Base-by-base conservation (phyloP, 257 asterid genomes). In the Echites panduratus region DNA sequence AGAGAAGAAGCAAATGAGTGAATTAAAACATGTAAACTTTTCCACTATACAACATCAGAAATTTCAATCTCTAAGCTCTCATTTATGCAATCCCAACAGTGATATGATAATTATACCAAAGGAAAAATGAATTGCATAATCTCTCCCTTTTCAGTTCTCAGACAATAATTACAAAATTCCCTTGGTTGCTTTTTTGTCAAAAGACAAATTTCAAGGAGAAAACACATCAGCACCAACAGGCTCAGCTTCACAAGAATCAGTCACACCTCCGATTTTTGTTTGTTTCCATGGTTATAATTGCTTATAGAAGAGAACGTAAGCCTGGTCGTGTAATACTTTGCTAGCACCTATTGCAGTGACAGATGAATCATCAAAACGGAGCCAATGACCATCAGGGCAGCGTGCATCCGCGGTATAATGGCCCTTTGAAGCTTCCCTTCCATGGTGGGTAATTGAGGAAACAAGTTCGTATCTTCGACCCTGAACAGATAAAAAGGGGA, bases 371-470 rank as follows among this genome's bases (percentile, higher is more conserved):
- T 93, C 98, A 65, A 87, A 93, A 52, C 97, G 87, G 72, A 93
- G 70, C 98, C 98, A 93, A 74, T 79, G 89, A 68, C 96, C 92
- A 52, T 78, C 82, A 9, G 85, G 78, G 70, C 73, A 57, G 27
- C 85, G 85, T 7, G 85, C 89, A 71, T 91, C 97, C 22, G 97
- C 91, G 47, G 98, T 93, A 63, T 93, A 93, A 79, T 93, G 98
- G 41, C 97, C 98, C 81, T 82, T 93, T 0, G 98, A 90, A 26
- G 98, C 90, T 84, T 89, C 97, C 77, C 83, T 88, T 38, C 98
- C 98, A 44, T 93, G 98, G 80, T 93, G 98, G 3, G 96, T 93
- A 75, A 91, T 80, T 14, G 98, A 87, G 3, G 98, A 84, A 53
- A 93, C 92, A 8, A 93, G 96, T 74, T 89, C 89, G 57, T 88